Evolutionary conservation across 1,139 yeast genomes (phyloP), one percentile per base, ranked within the genome.

Genomic region (Saccharomyces pastorianus): DNA sequence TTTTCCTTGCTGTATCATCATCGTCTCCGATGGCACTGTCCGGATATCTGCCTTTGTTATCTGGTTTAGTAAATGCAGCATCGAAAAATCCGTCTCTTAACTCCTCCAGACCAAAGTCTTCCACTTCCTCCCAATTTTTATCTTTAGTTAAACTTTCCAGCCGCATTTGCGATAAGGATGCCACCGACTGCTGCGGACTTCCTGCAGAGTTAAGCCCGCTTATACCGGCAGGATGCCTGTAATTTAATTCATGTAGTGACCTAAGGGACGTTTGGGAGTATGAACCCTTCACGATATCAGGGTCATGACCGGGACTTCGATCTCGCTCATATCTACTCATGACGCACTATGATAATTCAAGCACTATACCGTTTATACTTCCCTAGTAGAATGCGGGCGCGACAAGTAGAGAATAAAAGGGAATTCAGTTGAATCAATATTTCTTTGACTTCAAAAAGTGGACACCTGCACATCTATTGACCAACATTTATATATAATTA

Each of bases 51-150:
- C 8, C 31, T 14, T 28, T 46, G 23, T 47, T 52, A 34, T 65
- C 66, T 8, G 66, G 73, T 25, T 73, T 73, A 13, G 71, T 66
- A 56, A 70, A 77, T 0, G 73, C 66, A 0, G 81, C 76, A 58
- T 77, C 81, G 57, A 78, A 78, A 58, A 74, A 77, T 1, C 80
- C 81, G 53, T 75, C 75, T 57, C 81, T 65, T 25, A 75, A 59
- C 57, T 78, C 82, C 52, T 75, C 76, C 17, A 76, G 53, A 1
- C 70, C 73, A 56, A 67, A 74, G 41, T 69, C 68, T 2, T 70
- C 70, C 17, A 70, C 50, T 0, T 61, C 57, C 20, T 66, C 64
- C 57, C 70, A 69, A 8, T 66, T 57, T 6, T 59, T 57, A 9
- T 61, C 61, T 14, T 64, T 58, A 6, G 66, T 61, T 23, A 73